phyloP scores from a whole-genome alignment of 495 filamentous ascomycete genomes.

The Penicillium tannophilum region DNA sequence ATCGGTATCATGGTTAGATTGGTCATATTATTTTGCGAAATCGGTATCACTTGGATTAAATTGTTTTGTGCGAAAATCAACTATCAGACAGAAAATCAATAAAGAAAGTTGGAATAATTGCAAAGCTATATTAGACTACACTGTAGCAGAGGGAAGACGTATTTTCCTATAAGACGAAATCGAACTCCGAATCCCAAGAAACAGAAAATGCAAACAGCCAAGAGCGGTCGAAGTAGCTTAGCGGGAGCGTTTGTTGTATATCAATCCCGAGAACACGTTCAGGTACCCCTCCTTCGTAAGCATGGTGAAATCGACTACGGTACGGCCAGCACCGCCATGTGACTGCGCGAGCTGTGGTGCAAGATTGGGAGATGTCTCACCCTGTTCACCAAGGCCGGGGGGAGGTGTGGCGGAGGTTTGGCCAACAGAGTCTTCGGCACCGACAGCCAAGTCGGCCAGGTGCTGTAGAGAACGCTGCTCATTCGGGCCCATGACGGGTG shows the following conservation, averaged over 20 bases:
- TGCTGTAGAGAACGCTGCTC: conserved; percentile 60
- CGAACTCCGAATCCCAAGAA: not conserved
- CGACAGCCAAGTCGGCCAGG: conserved; percentile 64
- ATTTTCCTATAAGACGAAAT: not conserved
- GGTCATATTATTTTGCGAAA: too few species aligned
- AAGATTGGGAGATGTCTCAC: conserved; percentile 35
- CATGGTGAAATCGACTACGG: conserved; percentile 47
- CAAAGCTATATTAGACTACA: not conserved
- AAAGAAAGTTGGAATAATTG: not conserved
- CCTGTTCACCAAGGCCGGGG: conserved; percentile 34
- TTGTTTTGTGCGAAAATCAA: not conserved
- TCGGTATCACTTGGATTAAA: too few species aligned
- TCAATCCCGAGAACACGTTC: conserved; percentile 48
- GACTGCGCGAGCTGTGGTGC: conserved; percentile 32
- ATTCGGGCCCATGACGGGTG: conserved; percentile 44
- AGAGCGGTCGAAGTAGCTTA: not conserved
- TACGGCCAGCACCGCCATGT: conserved; percentile 29
- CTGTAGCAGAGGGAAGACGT: not conserved
- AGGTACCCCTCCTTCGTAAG: conserved; percentile 49
- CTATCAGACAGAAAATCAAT: not conserved
- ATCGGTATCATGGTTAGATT: too few species aligned
- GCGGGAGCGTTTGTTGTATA: conserved; percentile 33
- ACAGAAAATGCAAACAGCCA: not conserved
- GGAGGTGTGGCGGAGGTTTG: conserved; percentile 38
- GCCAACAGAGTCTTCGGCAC: conserved; percentile 45